Evolutionary conservation across 116 monocot genomes (phyloP), one percentile per base, ranked within the genome.

Genomic region (Trichopus zeylanicus): DNA sequence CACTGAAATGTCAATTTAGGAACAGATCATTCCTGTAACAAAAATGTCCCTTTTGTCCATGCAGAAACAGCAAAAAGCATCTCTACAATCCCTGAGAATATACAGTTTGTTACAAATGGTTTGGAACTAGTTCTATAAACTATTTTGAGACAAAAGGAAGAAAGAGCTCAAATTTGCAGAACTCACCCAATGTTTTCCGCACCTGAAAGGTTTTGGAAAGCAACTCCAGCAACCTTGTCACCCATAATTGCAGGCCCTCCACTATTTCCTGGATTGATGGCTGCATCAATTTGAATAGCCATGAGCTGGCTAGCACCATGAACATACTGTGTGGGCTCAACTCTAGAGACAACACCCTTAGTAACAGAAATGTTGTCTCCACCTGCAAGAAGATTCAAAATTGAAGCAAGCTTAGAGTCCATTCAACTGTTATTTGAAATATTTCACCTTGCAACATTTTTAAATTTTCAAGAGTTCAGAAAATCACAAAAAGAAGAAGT

Each of bases 121-220:
- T n/a, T n/a, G n/a, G n/a, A n/a, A n/a, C n/a, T n/a, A n/a, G n/a
- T n/a, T n/a, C n/a, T n/a, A n/a, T n/a, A n/a, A n/a, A n/a, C 12
- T 42, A 9, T 42, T 13, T 3, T 42, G 42, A 42, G 42, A n/a
- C 13, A 15, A 31, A 16, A 27, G 25, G 29, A 10, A 52, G 10
- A 48, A 25, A 5, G 31, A 51, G 24, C 5, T 8, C 23, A 31
- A 62, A n/a, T 28, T 60, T 11, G 3, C 42, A 59, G 53, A 73
- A 93, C 85, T 89, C 75, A 95, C 91, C 97, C 97, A 71, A 97
- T 97, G 64, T 91, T 97, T 77, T 97, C 97, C 16, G 97, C 97
- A 69, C 97, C 97, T 66, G 97, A 78, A 59, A 97, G 84, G 56
- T 97, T 97, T 59, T 97, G 97, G 70, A 97, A 97, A 71, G 97